Base-by-base conservation (phyloP, 805 yeast genomes). In the Wickerhamiella domercqiae region DNA sequence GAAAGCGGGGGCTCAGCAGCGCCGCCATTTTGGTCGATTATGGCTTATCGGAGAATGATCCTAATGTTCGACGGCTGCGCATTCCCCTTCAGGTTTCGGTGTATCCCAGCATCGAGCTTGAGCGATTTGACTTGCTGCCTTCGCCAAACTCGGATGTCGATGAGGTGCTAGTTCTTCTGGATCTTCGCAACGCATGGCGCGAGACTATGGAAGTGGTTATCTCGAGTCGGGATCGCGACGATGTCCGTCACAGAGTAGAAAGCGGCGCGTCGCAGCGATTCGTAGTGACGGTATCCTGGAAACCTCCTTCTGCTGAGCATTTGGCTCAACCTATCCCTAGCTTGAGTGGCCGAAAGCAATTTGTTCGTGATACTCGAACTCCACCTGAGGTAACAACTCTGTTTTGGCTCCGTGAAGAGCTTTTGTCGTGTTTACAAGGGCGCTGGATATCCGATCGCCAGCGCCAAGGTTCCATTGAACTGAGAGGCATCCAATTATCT, bases 111-210 rank as follows among this genome's bases (percentile, higher is more conserved):
- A 66, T 80, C 29, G 93, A 80, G 46, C 55, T 82, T 3, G 75
- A 78, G 2, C 75, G 81, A 3, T 78, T 77, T 53, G 94, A 83
- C 49, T 60, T 87, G 3, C 56, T 82, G 13, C 84, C 49, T 3
- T 40, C 47, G 29, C 32, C 25, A 6, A n/a, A n/a, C n/a, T 46
- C 54, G 5, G 39, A 36, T 5, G 41, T 54, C 25, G 53, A 60
- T 16, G 58, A 56, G 2, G 35, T 81, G 67, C 53, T 75, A 78
- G 44, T 57, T 78, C 34, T 59, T 79, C 50, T 87, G 11, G 97
- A 90, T 53, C 57, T 90, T 40, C 68, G 83, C 45, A 87, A 90
- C 53, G 66, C 79, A 2, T 86, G 94, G 90, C 65, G 69, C 5
- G 76, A 75, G 35, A 46, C 56, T 2, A 39, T 64, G 40, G 45